Evolutionary conservation across 2,329 filamentous ascomycete species (phyloP).

Genomic region (Pyricularia pennisetigena): DNA sequence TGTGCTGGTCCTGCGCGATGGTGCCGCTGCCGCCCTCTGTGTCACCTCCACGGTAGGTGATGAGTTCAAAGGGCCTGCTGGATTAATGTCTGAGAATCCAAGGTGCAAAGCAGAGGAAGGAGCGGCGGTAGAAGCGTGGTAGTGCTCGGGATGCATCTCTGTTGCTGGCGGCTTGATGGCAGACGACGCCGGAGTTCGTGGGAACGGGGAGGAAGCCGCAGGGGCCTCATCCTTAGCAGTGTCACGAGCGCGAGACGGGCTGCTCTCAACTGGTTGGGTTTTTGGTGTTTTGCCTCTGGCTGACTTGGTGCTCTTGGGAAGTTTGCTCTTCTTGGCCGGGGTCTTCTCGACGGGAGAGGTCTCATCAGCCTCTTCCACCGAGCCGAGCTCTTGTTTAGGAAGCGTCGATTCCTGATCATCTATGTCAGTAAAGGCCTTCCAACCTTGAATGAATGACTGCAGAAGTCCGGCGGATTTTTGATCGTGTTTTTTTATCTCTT

Average conservation of each 20-base stretch:
- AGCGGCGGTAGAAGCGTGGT: constrained; percentile 64
- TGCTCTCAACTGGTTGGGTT: background rate
- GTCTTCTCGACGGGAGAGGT: background rate
- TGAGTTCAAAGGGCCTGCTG: background rate
- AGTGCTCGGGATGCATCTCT: constrained; percentile 88
- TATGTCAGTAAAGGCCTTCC: background rate
- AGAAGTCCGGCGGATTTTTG: background rate
- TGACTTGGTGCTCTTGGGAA: background rate
- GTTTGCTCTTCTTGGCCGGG: background rate
- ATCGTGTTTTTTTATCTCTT: background rate
- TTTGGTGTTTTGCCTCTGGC: background rate
- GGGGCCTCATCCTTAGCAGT: background rate
- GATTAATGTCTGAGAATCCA: constrained; percentile 68
- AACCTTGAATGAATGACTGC: background rate
- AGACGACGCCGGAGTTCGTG: constrained; percentile 52
- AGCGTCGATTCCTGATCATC: background rate
- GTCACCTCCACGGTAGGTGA: constrained; percentile 3
- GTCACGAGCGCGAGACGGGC: background rate
- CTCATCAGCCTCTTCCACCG: background rate
- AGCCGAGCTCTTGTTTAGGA: background rate
- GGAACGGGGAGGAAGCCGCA: constrained; percentile 21
- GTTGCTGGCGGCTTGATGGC: constrained; percentile 60
- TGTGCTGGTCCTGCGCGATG: constrained; percentile 42
- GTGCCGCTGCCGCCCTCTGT: background rate
- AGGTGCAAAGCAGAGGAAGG: constrained; percentile 72